A percentile compares a stretch with the other conserved stretches of the same genome.
These are phyloP conservation scores for Chlamydomonas schloesseri DNA, from an alignment of 139 green algal species.

Conservation along the genomic window DNA sequence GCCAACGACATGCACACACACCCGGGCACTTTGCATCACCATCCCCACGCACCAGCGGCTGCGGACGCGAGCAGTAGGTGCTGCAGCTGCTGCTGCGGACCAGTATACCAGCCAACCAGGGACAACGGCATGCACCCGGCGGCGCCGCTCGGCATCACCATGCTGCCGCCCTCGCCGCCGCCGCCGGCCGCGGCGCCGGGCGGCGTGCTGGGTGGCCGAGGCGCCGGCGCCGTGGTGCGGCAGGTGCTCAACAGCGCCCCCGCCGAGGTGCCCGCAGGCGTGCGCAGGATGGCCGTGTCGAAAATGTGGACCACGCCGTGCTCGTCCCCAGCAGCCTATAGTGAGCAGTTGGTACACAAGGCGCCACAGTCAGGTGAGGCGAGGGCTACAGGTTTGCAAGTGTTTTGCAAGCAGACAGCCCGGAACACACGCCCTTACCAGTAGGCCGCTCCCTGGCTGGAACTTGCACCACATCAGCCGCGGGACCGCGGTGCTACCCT, in stretches of 20 bases:
- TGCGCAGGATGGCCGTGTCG: slow-evolving; percentile 3
- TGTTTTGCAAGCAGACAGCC: too few species aligned
- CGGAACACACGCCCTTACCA: slow-evolving; percentile 26
- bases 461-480: slow-evolving; percentile 12
- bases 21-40: too few species aligned
- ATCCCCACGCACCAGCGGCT: neutral
- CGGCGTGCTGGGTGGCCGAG: neutral
- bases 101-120: slow-evolving; percentile 9
- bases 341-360: too few species aligned
- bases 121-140: neutral
- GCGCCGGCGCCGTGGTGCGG: neutral
- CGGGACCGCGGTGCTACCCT: neutral
- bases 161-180: too few species aligned
- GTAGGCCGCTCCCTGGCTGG: neutral
- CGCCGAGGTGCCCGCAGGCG: neutral
- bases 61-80: slow-evolving; percentile 9
- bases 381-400: too few species aligned
- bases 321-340: slow-evolving; percentile 20
- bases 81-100: neutral
- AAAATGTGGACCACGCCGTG: slow-evolving; percentile 27
- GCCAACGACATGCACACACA: too few species aligned
- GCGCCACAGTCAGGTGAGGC: too few species aligned
- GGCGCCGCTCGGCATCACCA: neutral
- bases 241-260: neutral
- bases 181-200: too few species aligned